Conservation (phyloP, 495 filamentous ascomycete genomes). For the Stereocaulon alpinum region DNA sequence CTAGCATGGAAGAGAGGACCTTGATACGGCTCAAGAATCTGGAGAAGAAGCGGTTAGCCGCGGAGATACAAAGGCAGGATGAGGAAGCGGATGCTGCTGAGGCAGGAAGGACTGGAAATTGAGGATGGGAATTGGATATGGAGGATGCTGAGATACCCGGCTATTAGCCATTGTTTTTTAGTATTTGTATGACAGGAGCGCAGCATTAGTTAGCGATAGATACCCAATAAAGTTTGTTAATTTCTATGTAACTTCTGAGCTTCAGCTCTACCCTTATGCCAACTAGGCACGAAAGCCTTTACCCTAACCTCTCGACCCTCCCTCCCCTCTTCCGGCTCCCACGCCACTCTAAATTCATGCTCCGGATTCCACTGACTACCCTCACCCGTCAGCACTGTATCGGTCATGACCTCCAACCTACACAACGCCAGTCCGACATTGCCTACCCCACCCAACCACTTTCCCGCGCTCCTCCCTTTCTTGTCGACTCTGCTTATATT, state of each 20-base stretch:
- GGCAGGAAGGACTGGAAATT: conserved; percentile 20
- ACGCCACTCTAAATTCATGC: conserved; percentile 46
- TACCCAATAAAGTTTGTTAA: not conserved
- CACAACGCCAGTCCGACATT: conserved; percentile 86
- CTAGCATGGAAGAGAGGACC: conserved; percentile 48
- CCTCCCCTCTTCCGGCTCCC: conserved; percentile 33
- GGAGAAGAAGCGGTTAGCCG: conserved; percentile 47
- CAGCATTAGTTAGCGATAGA: no score
- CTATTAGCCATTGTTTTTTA: not conserved
- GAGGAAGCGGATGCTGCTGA: conserved; percentile 39
- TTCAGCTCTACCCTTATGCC: conserved; percentile 38
- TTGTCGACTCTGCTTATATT: conserved; percentile 41
- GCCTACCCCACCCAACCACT: conserved; percentile 62
- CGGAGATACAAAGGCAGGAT: conserved; percentile 44
- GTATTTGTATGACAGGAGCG: not conserved
- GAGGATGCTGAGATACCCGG: conserved; percentile 16
- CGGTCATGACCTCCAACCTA: conserved; percentile 81
- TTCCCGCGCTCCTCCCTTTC: conserved; percentile 61
- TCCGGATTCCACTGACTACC: conserved; percentile 41
- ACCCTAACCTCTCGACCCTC: conserved; percentile 51
- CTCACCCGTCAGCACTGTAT: conserved; percentile 54
- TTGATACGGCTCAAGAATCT: conserved; percentile 53
- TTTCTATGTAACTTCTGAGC: conserved; percentile 22
- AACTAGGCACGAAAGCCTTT: conserved; percentile 80
- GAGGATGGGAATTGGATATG: conserved; percentile 12